phyloP scores from a whole-genome alignment of 257 asterid genomes.

The Gentiana macrophylla region DNA sequence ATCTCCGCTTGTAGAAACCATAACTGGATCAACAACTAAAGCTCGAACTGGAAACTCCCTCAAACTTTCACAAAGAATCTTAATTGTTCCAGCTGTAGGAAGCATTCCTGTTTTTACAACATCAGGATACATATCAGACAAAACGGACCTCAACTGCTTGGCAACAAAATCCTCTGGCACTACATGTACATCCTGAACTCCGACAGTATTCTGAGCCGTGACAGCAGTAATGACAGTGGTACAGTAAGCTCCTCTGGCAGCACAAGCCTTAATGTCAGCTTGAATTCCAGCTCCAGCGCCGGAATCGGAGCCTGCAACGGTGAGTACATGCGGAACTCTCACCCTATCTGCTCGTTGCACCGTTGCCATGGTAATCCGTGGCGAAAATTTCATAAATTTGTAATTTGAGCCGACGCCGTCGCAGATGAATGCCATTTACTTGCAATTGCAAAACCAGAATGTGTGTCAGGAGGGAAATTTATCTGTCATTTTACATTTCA shows the following conservation, averaged over 20 bases:
- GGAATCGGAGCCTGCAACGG: constrained; percentile 95
- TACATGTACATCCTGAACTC: constrained; percentile 82
- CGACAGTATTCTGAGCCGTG: constrained; percentile 89
- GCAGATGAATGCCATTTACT: too few relatives aligned
- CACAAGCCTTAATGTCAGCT: constrained; percentile 90
- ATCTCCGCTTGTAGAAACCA: constrained; percentile 95
- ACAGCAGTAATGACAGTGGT: constrained; percentile 89
- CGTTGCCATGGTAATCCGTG: constrained; percentile 21
- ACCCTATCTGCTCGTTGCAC: constrained; percentile 27
- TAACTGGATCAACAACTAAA: constrained; percentile 97
- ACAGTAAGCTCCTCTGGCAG: constrained; percentile 79
- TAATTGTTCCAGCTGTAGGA: constrained; percentile 69
- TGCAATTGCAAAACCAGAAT: too few relatives aligned
- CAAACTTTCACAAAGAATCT: constrained; percentile 58
- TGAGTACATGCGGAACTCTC: constrained; percentile 76
- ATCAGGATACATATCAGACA: constrained; percentile 86
- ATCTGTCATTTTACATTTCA: too few relatives aligned
- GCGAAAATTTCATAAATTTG: background rate
- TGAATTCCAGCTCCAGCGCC: constrained; percentile 95
- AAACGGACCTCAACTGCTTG: constrained; percentile 74
- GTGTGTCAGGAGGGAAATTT: too few relatives aligned
- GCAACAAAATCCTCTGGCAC: constrained; percentile 55
- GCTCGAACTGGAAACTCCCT: constrained; percentile 66
- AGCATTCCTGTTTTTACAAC: constrained; percentile 99
- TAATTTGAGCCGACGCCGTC: too few relatives aligned